Evolutionary conservation across 208 protist genomes (phyloP), one percentile per base, ranked within the genome.

Genomic region (Crithidia sp.): DNA sequence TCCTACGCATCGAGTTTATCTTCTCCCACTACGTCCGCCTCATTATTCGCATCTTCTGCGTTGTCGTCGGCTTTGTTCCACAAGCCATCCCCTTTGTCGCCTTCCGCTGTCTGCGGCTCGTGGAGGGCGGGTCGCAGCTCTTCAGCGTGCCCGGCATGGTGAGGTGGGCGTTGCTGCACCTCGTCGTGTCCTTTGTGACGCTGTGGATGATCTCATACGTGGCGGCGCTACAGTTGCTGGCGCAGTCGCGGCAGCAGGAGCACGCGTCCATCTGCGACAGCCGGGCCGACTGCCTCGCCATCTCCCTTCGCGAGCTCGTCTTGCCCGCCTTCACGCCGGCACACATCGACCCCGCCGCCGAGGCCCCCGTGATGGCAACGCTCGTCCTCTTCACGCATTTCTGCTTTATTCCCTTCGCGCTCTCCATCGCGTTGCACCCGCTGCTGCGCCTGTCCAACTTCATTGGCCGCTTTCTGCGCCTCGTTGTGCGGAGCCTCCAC

Each of bases 131-230:
- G 90, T 91, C 90, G n/a, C 79, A 60, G 59, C 39, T 93, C 13
- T 91, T 90, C 69, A 77, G 73, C 40, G 66, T 95, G 17, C 75
- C 85, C 55, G 85, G 90, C 40, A 88, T 95, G 86, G 78, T 88
- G 54, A 74, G 79, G 36, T 95, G 87, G 83, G 79, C 79, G 14
- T 40, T 91, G 40, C 37, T 84, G n/a, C 89, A 91, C 81, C 72
- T 80, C 41, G 40, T 88, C 10, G 45, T 90, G 4, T 80, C 81
- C 4, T 79, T 92, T 45, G 28, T 86, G 1, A 91, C 82, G 2
- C 75, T 92, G 14, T 95, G 85, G 85, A 92, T 92, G 87, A 85
- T 92, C 44, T 57, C 79, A 5, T 95, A 91, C 65, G 87, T 95
- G 52, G 85, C 87, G 40, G 76, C 86, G 7, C 74, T 88, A 45